Evolutionary conservation across 768 basidiomycete species (phyloP).

Genomic region (Mycena rebaudengoi): DNA sequence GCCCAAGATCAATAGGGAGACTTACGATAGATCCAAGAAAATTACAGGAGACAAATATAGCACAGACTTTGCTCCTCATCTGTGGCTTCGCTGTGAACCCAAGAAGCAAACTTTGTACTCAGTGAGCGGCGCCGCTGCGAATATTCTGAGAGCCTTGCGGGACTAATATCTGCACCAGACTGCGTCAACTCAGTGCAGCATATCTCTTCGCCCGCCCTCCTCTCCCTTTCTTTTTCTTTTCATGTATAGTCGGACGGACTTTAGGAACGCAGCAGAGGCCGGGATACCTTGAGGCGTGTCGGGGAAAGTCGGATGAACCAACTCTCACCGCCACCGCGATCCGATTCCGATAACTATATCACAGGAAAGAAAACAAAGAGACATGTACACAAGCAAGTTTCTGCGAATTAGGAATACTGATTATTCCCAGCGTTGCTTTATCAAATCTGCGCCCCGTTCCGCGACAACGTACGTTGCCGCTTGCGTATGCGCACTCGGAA

Average conservation of each 20-base stretch:
- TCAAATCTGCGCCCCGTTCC: neutral
- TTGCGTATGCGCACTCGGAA: neutral
- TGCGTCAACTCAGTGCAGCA: neutral
- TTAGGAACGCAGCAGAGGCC: neutral
- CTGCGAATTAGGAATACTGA: neutral
- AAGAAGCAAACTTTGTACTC: too few relatives aligned
- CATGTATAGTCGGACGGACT: neutral
- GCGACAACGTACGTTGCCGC: neutral
- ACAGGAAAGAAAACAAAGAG: conserved; percentile 3
- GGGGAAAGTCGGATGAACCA: neutral
- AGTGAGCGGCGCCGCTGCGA: too few relatives aligned
- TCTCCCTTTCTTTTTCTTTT: neutral
- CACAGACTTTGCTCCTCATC: too few relatives aligned
- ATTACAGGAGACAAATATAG: too few relatives aligned
- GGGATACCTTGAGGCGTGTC: too few relatives aligned
- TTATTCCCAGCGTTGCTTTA: neutral
- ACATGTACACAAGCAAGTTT: too few relatives aligned
- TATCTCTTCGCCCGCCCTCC: neutral
- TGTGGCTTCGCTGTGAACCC: too few relatives aligned
- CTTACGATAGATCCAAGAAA: too few relatives aligned
- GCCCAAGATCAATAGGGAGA: too few relatives aligned
- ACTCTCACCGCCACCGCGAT: neutral
- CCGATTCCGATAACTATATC: neutral
- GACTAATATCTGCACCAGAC: too few relatives aligned
- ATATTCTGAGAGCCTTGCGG: too few relatives aligned